Base-by-base conservation (phyloP, 139 green algal genomes). In the Desmodesmus armatus region DNA sequence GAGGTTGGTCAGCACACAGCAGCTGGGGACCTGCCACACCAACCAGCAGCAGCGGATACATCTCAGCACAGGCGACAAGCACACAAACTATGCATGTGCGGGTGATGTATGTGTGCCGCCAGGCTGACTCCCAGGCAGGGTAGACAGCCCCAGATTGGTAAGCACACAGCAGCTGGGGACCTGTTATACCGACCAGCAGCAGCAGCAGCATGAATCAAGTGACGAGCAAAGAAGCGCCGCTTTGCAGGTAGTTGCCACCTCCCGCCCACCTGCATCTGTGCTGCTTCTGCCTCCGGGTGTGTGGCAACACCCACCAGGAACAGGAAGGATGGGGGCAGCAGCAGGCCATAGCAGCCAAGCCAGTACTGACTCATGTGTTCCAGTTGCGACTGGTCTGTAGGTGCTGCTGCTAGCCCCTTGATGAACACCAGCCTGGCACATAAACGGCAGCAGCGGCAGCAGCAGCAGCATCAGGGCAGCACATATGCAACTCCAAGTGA, bases 161-260 rank as follows among this genome's bases (percentile, higher is more conserved):
- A 82, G 3, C 53, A 82, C 76, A 58, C 76, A 82, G 76, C 76
- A 82, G 55, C 51, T 72, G 4, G 76, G 76, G 15, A 82, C 76
- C 53, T 82, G 51, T 33, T n/a, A n/a, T n/a, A n/a, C n/a, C n/a
- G n/a, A n/a, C n/a, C 60, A 69, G 15, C 55, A 65, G 55, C 55
- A 65, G 55, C 29, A 27, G 23, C 5, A 5, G 31, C 55, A 65
- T 23, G n/a, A n/a, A n/a, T n/a, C n/a, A n/a, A n/a, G n/a, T n/a
- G n/a, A n/a, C n/a, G n/a, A n/a, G n/a, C n/a, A n/a, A n/a, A n/a
- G n/a, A n/a, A n/a, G n/a, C n/a, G n/a, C n/a, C n/a, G n/a, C n/a
- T n/a, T n/a, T n/a, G n/a, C n/a, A n/a, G n/a, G n/a, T n/a, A n/a
- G n/a, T n/a, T n/a, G n/a, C n/a, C n/a, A n/a, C n/a, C n/a, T n/a